A percentile compares a stretch with the other conserved stretches of the same genome.
Conservation (phyloP, 1,284 basidiomycete genomes). For the Sparassis latifolia region DNA sequence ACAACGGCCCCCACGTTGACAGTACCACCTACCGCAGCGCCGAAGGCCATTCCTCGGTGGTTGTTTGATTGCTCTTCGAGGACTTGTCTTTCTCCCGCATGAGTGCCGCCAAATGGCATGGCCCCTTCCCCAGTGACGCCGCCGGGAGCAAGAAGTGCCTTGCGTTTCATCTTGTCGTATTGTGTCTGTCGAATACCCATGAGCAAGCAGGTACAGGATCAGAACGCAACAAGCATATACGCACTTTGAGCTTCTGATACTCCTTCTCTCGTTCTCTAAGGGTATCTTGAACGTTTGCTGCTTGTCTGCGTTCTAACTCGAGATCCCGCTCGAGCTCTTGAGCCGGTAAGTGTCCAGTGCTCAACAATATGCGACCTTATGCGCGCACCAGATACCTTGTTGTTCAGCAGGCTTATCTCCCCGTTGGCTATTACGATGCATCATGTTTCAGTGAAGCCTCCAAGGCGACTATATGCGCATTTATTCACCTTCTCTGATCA, state of each 20-base stretch:
- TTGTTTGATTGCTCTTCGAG: conserved; percentile 14
- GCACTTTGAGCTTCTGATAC: conserved; percentile 78
- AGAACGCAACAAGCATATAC: conserved; percentile 5
- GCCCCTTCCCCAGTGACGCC: conserved; percentile 10
- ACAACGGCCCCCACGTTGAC: conserved; percentile 52
- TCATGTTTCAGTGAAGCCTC: neutral
- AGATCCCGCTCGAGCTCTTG: conserved; percentile 72
- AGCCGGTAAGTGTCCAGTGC: neutral
- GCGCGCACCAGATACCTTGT: conserved; percentile 52
- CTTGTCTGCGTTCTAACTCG: conserved; percentile 68
- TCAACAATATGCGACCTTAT: neutral
- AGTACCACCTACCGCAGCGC: conserved; percentile 10
- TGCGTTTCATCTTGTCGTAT: conserved; percentile 74
- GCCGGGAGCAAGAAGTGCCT: conserved; percentile 49
- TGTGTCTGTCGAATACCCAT: conserved; percentile 37
- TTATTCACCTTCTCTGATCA: conserved; percentile 64
- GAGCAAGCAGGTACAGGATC: neutral
- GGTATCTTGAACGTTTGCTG: conserved; percentile 65
- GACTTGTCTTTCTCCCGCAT: conserved; percentile 6
- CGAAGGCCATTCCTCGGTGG: conserved; percentile 13
- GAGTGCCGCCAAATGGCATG: neutral
- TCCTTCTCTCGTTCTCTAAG: conserved; percentile 76
- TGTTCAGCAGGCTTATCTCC: conserved; percentile 64
- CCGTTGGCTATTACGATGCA: conserved; percentile 50
- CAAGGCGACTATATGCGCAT: neutral